Evolutionary conservation across 2,329 filamentous ascomycete species (phyloP), one percentile per base, ranked within the genome.

Genomic region (Verticillium longisporum): DNA sequence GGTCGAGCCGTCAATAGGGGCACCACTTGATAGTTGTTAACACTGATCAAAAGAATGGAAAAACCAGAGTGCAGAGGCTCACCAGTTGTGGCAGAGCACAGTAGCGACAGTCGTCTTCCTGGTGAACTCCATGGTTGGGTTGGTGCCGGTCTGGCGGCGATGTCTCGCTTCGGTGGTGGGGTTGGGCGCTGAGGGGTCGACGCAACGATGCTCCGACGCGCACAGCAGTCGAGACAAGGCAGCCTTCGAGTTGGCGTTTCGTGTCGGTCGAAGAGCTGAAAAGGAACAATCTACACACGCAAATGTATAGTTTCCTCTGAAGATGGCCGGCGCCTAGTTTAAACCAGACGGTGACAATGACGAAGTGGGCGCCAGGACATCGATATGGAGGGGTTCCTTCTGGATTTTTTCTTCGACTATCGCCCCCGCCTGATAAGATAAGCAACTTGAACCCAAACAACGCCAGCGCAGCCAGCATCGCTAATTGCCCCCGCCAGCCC

Each of bases 31-130:
- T 50, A 9, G 7, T 26, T 26, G 45, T 50, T 21, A 50, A 18
- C 13, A 26, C n/a, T 21, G n/a, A 11, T 50, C 18, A 18, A 26
- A 18, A 2, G 1, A 10, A 50, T 10, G 13, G 10, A 2, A 14
- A 21, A 14, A 14, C 13, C 1, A 50, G 5, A 50, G 18, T 7
- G n/a, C 7, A 18, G 45, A 4, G 3, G 76, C 18, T 11, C 13
- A 50, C 45, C 95, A 99, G 82, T 98, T 97, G 80, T 92, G 97
- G 78, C 95, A 99, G 62, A 99, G 89, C 72, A 98, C 97, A 37
- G 64, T 65, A 45, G 64, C 64, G 41, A 60, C 45, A 26, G 64
- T 63, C 61, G 64, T 64, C 41, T 53, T 41, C 41, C 57, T 50
- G 45, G 45, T 50, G 45, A 50, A 50, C 45, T 50, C 45, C 45